Base-by-base conservation (phyloP, 805 yeast genomes). In the Vanderwaltozyma tropicalis region DNA sequence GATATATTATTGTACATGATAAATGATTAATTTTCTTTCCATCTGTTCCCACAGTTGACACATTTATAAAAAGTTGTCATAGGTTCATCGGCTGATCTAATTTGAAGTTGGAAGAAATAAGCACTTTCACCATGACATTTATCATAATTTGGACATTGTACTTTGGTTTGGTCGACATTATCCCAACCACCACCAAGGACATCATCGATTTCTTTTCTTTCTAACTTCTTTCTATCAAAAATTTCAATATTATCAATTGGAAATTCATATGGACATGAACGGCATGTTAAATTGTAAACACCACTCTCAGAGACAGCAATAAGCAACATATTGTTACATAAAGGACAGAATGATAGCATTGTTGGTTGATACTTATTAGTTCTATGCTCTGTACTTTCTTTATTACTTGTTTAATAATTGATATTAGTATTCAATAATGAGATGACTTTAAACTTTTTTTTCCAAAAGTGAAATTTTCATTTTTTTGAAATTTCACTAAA, bases 171-270 rank as follows among this genome's bases (percentile, higher is more conserved):
- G 57, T 92, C 98, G 20, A 92, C 98, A 55, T 92, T 89, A 59
- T 89, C 97, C 98, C 98, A 92, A 1, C 96, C 94, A 22, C 95
- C 96, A 40, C 98, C 98, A 14, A 92, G 69, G 11, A 92, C 95
- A 64, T 89, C 98, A 60, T 92, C 98, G 3, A 92, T 89, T 47
- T 86, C 82, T 54, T 92, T 92, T 57, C 95, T 69, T 24, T 83
- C 80, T 50, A 92, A 69, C 43, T 73, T 72, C 55, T 83, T 86
- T 39, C 96, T 71, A 55, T 88, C 96, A 58, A 69, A 92, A 62
- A 92, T 76, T 51, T 80, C 87, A 30, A 84, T 68, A 3, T 89
- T 95, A 20, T 71, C 71, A 35, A 92, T 86, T 28, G 88, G 87
- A 58, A 89, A 92, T 55, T 86, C 89, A 50, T 92, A 92, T 0